phyloP scores from a whole-genome alignment of 2,329 filamentous ascomycete species.

The Hymenoscyphus fructigenus region DNA sequence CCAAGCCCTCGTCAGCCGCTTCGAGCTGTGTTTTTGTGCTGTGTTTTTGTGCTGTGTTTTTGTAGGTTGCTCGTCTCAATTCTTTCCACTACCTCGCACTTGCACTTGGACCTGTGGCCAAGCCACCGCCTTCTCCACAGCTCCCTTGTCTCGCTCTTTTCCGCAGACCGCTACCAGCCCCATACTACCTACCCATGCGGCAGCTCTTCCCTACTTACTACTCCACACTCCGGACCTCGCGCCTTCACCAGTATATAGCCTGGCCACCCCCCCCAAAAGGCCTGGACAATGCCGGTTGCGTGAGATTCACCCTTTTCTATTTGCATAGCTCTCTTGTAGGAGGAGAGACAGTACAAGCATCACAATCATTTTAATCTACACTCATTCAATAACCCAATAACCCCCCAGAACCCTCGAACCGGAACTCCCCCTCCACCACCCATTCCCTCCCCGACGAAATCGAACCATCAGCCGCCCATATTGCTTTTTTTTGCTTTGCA shows the following conservation, averaged over 20 bases:
- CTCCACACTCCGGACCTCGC: neutral
- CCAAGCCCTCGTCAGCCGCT: too few relatives aligned
- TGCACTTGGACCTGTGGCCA: neutral
- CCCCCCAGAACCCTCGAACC: neutral
- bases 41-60: too few relatives aligned
- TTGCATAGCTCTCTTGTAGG: neutral
- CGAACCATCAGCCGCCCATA: conserved; percentile 5
- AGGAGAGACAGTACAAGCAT: neutral
- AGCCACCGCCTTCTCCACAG: neutral
- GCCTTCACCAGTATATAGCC: conserved; percentile 2
- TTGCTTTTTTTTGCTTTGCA: neutral
- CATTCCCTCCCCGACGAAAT: neutral
- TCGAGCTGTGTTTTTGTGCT: too few relatives aligned
- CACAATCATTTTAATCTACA: conserved; percentile 9
- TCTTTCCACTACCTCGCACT: neutral
- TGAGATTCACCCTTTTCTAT: neutral
- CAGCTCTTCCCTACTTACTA: neutral
- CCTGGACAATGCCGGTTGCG: neutral
- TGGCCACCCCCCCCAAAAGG: neutral
- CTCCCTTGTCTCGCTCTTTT: neutral
- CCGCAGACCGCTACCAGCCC: conserved; percentile 1
- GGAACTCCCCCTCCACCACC: neutral
- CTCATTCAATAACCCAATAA: conserved; percentile 12
- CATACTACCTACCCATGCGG: neutral
- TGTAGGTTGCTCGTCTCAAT: too few relatives aligned